A percentile compares a stretch with the other conserved stretches of the same genome.
These are phyloP conservation scores for Laburnicola sp. DNA, from an alignment of 2,329 filamentous ascomycete species.

Conservation along the genomic window DNA sequence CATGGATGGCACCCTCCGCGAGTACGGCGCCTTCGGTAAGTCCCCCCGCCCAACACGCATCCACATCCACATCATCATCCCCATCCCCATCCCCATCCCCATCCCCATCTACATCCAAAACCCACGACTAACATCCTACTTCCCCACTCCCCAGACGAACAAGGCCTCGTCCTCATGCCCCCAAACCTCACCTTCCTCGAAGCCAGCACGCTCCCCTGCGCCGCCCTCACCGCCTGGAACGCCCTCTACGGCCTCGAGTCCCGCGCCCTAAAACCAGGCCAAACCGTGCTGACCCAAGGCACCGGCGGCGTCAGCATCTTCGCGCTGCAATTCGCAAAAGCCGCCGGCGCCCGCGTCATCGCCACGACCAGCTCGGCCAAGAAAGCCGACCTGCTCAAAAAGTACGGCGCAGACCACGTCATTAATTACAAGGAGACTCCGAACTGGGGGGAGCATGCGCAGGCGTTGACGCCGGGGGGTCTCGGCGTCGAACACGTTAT, in stretches of 20 bases:
- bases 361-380: conserved; percentile 58
- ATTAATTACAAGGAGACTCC: conserved; percentile 59
- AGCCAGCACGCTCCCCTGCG: conserved; percentile 53
- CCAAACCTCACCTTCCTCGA: conserved; percentile 55
- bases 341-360: conserved; percentile 60
- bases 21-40: conserved; percentile 68
- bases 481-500: conserved; percentile 64
- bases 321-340: conserved; percentile 60
- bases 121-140: too few species aligned
- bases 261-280: conserved; percentile 41
- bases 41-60: conserved; percentile 59
- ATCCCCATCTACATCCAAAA: too few species aligned
- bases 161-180: conserved; percentile 67
- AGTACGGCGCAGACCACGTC: conserved; percentile 59
- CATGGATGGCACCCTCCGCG: conserved; percentile 68
- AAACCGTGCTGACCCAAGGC: conserved; percentile 67
- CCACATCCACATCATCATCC: conserved; percentile 35
- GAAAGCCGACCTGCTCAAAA: conserved; percentile 56
- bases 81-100: too few species aligned
- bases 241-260: conserved; percentile 55
- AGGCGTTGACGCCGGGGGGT: conserved; percentile 54
- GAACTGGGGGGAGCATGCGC: conserved; percentile 60
- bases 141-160: conserved; percentile 49
- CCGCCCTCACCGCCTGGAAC: conserved; percentile 55
- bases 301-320: conserved; percentile 71